Percentiles rank a stretch among this genome's conserved stretches.
Conservation (phyloP, 768 basidiomycete species). For the Suillus occidentalis region DNA sequence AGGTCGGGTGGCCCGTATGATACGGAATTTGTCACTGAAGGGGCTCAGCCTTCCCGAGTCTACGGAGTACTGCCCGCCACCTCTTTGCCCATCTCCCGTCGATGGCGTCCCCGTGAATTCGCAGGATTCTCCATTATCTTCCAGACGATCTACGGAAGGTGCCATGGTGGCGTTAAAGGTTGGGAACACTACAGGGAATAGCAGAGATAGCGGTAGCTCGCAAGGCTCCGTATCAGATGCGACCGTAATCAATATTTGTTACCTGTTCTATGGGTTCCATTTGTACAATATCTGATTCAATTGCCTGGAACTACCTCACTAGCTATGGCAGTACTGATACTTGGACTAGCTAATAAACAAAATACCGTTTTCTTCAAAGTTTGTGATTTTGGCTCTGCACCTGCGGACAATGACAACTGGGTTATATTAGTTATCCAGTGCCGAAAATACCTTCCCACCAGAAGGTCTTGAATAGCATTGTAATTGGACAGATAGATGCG, state of each 20-base stretch:
- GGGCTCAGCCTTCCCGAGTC: constrained; percentile 15
- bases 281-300: constrained; percentile 18
- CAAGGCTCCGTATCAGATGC: constrained; percentile 64
- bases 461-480: too few species aligned
- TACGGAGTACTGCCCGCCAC: constrained; percentile 19
- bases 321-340: too few species aligned
- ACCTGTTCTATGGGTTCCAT: constrained; percentile 13
- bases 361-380: too few species aligned
- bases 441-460: too few species aligned
- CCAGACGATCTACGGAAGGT: constrained; percentile 35
- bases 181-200: constrained; percentile 51
- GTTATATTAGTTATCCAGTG: too few species aligned
- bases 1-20: too few species aligned
- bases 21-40: too few species aligned
- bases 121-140: constrained; percentile 32
- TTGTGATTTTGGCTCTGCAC: too few species aligned
- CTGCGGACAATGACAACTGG: too few species aligned
- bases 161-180: constrained; percentile 41
- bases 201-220: constrained; percentile 52
- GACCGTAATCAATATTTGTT: constrained; percentile 53
- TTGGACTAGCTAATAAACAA: too few species aligned
- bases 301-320: neutral
- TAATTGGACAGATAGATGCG: too few species aligned
- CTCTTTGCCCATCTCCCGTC: constrained; percentile 18
- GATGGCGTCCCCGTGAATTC: constrained; percentile 25